Conservation (phyloP, 768 basidiomycete species). For the Naganishia friedmannii region DNA sequence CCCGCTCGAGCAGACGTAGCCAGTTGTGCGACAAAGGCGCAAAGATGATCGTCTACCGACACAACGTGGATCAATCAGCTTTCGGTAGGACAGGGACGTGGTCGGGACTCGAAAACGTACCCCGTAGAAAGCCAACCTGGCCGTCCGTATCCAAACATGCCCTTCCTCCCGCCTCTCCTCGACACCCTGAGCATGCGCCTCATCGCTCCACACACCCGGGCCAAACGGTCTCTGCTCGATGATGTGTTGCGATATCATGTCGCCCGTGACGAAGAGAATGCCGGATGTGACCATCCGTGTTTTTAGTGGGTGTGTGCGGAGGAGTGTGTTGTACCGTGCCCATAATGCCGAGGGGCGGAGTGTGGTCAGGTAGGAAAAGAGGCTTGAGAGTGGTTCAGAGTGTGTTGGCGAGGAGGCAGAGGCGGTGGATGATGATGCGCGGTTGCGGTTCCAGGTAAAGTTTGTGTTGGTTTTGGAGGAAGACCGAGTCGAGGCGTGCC, state of each 20-base stretch:
- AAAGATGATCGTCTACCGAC: constrained; percentile 40
- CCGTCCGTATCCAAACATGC: constrained; percentile 38
- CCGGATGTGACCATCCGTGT: constrained; percentile 48
- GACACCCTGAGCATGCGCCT: neutral
- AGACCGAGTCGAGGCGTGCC: neutral
- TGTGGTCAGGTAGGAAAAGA: neutral
- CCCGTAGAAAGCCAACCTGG: constrained; percentile 40
- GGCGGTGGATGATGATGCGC: constrained; percentile 17
- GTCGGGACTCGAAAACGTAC: too few relatives aligned
- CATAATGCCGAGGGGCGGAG: neutral
- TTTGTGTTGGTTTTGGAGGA: neutral
- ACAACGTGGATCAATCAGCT: too few relatives aligned
- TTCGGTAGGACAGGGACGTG: too few relatives aligned
- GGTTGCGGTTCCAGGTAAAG: neutral
- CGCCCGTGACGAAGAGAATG: constrained; percentile 40
- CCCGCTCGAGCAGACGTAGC: constrained; percentile 38
- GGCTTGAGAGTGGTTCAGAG: neutral
- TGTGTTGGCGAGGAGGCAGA: neutral
- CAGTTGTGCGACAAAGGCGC: constrained; percentile 49
- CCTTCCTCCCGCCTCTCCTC: neutral
- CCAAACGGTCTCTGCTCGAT: constrained; percentile 41
- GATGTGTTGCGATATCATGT: constrained; percentile 44
- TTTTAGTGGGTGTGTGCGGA: constrained; percentile 36
- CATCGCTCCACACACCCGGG: constrained; percentile 11
- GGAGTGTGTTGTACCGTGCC: neutral